These are phyloP conservation scores for Breviolum minutum DNA, from an alignment of 73 alveolate species.

Conservation along the genomic window DNA sequence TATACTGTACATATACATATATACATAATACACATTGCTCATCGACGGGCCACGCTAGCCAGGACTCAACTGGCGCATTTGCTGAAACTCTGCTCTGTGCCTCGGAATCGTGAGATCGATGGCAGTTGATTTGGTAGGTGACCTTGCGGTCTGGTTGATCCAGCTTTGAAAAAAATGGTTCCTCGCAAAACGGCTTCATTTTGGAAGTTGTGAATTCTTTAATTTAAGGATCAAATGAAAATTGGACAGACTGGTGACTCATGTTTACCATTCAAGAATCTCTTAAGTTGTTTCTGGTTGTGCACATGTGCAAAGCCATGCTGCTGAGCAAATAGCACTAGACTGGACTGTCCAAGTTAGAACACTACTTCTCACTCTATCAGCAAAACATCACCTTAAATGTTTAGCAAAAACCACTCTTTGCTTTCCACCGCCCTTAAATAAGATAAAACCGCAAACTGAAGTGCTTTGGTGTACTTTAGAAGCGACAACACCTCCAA, in stretches of 20 bases:
- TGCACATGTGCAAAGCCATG: too few species aligned
- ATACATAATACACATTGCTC: too few species aligned
- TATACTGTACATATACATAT: too few species aligned
- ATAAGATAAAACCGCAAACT: neutral
- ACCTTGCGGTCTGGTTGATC: neutral
- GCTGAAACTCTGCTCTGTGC: slow-evolving; percentile 12
- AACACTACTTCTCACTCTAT: too few species aligned
- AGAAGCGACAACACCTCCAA: neutral
- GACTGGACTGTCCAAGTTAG: too few species aligned
- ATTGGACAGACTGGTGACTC: neutral
- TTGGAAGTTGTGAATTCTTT: neutral
- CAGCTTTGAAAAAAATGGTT: neutral
- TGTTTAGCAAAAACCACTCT: neutral
- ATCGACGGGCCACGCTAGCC: too few species aligned
- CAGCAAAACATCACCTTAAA: neutral
- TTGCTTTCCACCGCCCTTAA: neutral
- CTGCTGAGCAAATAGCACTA: too few species aligned
- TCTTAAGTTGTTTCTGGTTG: too few species aligned
- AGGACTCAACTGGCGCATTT: slow-evolving; percentile 53
- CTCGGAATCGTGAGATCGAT: neutral
- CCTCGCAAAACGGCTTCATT: neutral
- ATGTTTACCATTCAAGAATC: neutral
- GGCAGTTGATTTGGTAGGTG: neutral
- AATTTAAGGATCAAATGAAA: neutral
- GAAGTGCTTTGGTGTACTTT: neutral